Percentiles rank a stretch among this genome's conserved stretches.
These are phyloP conservation scores for Mrakia gelida DNA, from an alignment of 768 basidiomycete genomes.

Conservation along the genomic window DNA sequence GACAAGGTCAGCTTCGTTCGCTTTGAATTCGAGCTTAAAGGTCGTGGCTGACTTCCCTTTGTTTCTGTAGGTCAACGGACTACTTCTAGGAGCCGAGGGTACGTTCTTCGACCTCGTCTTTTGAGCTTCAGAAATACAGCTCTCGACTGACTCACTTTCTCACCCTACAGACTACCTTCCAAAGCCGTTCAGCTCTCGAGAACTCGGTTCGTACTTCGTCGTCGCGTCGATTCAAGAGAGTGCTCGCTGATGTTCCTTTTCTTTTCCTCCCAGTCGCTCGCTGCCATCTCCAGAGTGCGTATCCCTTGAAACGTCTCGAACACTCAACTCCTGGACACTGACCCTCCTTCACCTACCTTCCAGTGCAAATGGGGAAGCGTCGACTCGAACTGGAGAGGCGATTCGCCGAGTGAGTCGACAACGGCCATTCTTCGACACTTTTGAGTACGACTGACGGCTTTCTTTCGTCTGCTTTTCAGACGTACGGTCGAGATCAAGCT, in stretches of 20 bases:
- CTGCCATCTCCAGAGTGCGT: slow-evolving; percentile 46
- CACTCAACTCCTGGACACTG: no score
- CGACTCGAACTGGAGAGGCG: slow-evolving; percentile 27
- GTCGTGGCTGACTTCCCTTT: not conserved
- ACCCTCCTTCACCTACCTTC: no score
- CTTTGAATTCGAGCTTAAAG: not conserved
- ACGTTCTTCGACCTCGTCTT: not conserved
- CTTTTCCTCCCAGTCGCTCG: slow-evolving; percentile 39
- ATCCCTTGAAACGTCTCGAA: no score
- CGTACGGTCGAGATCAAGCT: slow-evolving; percentile 27
- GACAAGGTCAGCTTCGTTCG: slow-evolving; percentile 34
- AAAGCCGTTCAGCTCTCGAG: slow-evolving; percentile 48
- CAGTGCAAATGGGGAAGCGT: slow-evolving; percentile 48
- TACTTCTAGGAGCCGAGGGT: not conserved
- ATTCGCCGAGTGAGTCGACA: slow-evolving; percentile 19
- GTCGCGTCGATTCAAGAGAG: not conserved
- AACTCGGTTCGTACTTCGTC: slow-evolving; percentile 37
- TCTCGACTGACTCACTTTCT: not conserved
- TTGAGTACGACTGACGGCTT: not conserved
- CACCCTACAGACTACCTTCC: slow-evolving; percentile 40
- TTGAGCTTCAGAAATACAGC: not conserved
- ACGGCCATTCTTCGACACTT: no score
- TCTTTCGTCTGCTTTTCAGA: no score
- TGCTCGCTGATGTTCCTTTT: not conserved
- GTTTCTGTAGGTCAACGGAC: not conserved